A percentile compares a stretch with the other conserved stretches of the same genome.
These are phyloP conservation scores for Phialocephala sp. DNA, from an alignment of 2,329 filamentous ascomycete genomes.

Conservation along the genomic window DNA sequence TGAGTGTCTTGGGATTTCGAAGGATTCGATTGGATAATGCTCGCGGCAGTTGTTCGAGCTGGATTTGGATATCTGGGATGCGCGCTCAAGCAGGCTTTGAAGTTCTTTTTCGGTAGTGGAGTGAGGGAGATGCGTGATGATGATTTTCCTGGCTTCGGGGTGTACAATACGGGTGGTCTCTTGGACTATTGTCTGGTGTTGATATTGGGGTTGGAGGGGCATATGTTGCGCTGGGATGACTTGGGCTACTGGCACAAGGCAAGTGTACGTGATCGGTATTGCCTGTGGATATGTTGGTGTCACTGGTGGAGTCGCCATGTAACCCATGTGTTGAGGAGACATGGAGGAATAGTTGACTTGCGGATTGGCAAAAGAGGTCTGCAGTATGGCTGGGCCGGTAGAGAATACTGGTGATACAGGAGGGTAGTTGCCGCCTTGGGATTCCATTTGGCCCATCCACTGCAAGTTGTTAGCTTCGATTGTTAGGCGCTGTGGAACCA, in stretches of 20 bases:
- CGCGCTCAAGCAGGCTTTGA: slow-evolving; percentile 16
- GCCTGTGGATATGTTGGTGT: slow-evolving; percentile 20
- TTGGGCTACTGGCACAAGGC: not conserved
- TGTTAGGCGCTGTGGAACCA: not conserved
- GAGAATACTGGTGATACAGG: slow-evolving; percentile 9
- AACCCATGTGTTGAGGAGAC: not conserved
- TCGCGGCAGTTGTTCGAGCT: not conserved
- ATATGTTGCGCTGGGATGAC: not conserved
- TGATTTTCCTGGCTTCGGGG: slow-evolving; percentile 34
- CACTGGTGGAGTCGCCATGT: not conserved
- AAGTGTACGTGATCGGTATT: not conserved
- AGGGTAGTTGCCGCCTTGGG: slow-evolving; percentile 4
- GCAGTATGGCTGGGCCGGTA: not conserved
- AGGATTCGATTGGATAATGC: slow-evolving; percentile 14
- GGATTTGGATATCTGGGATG: not conserved
- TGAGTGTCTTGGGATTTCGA: slow-evolving; percentile 26
- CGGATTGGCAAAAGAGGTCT: not conserved
- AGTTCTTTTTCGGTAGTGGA: slow-evolving; percentile 18
- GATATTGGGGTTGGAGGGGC: not conserved
- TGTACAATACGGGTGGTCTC: slow-evolving; percentile 9
- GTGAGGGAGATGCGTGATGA: slow-evolving; percentile 32
- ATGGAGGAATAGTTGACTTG: not conserved
- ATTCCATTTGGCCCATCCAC: slow-evolving; percentile 6
- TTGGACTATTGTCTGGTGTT: not conserved
- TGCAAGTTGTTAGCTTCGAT: slow-evolving; percentile 11